Percentiles rank a stretch among this genome's conserved stretches.
Evolutionary conservation across 208 protist genomes (phyloP).

Genomic region (Polymyxa betae): DNA sequence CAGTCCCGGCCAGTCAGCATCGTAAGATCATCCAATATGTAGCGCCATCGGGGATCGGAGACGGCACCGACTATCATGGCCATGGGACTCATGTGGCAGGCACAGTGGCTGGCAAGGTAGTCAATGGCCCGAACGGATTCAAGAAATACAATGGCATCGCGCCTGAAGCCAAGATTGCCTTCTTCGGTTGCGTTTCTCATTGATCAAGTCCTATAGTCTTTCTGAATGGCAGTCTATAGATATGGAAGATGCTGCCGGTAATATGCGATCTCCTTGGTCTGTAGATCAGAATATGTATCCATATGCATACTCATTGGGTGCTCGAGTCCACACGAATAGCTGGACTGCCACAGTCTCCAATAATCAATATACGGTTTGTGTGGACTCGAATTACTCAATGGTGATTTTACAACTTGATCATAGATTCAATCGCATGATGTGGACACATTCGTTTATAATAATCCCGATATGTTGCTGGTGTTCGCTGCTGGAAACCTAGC

Average conservation of each 20-base stretch:
- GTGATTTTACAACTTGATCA: no score
- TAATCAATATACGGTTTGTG: background rate
- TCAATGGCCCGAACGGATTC: background rate
- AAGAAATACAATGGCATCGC: conserved; percentile 14
- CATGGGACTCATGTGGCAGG: conserved; percentile 43
- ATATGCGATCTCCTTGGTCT: background rate
- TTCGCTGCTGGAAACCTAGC: conserved; percentile 59
- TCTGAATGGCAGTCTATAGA: no score
- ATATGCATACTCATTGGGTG: conserved; percentile 22
- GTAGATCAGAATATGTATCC: background rate
- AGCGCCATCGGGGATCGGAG: background rate
- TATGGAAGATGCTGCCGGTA: background rate
- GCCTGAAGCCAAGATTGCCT: background rate
- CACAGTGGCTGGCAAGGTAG: conserved; percentile 11
- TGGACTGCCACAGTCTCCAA: background rate
- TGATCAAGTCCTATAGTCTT: no score
- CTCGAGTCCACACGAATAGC: conserved; percentile 33
- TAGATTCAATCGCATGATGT: background rate
- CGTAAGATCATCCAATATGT: conserved; percentile 42
- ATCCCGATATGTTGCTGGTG: conserved; percentile 47
- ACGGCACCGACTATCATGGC: background rate
- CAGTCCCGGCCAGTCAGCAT: background rate
- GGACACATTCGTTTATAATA: conserved; percentile 37
- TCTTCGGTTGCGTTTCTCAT: no score
- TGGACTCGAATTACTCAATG: background rate